Conservation (phyloP, 202 grass and related monocot genomes). For the Panicum virgatum region DNA sequence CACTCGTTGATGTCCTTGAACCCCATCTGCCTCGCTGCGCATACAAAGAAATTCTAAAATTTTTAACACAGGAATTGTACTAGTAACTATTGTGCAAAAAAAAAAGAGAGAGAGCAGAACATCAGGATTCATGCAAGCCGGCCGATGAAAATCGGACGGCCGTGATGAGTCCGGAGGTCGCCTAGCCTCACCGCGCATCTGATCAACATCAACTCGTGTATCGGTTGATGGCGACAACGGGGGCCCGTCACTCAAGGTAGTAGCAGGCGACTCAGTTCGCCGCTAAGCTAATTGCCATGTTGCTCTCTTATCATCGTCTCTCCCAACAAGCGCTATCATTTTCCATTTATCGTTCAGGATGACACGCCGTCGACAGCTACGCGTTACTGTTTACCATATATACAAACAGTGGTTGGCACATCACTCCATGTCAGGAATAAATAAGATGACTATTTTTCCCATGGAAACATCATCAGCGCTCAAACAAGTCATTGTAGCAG, state of each 20-base stretch:
- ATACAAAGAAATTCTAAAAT: neutral
- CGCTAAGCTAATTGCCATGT: neutral
- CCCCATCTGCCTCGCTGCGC: constrained; percentile 71
- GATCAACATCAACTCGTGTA: neutral
- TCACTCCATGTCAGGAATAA: neutral
- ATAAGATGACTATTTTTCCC: neutral
- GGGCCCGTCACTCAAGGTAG: constrained; percentile 4
- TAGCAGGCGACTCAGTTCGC: neutral
- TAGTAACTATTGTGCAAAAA: neutral
- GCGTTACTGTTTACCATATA: neutral
- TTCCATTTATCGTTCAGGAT: neutral
- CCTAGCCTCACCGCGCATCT: neutral
- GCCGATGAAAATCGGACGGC: neutral
- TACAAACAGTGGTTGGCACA: neutral
- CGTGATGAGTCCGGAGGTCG: neutral
- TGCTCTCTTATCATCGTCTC: too few relatives aligned
- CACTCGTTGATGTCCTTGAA: constrained; percentile 60
- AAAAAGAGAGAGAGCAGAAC: too few relatives aligned
- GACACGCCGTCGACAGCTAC: neutral
- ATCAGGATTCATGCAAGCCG: neutral
- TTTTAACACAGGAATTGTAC: neutral
- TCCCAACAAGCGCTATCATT: neutral
- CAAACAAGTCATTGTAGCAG: too few relatives aligned
- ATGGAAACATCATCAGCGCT: neutral
- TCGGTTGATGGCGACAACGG: constrained; percentile 19